Conservation (phyloP, 495 filamentous ascomycete species). For the Neurospora tetraspora region DNA sequence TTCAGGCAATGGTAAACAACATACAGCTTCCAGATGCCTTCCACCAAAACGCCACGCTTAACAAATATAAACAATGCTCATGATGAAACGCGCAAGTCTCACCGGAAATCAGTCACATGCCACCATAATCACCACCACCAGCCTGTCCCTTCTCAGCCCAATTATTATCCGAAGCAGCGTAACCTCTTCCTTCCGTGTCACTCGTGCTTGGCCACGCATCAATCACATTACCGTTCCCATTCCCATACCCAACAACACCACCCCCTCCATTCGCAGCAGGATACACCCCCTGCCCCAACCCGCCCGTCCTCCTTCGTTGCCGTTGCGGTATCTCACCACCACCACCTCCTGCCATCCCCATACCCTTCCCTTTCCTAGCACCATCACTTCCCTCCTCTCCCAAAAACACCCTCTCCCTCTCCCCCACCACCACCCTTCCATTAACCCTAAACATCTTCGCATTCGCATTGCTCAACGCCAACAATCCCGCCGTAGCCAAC, state of each 20-base stretch:
- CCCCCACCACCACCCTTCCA: conserved; percentile 14
- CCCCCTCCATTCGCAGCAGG: neutral
- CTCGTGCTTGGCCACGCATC: neutral
- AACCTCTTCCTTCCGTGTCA: neutral
- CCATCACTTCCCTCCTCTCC: neutral
- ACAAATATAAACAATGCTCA: neutral
- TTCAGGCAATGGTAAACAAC: neutral
- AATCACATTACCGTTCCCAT: neutral
- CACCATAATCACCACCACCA: neutral
- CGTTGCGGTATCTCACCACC: neutral
- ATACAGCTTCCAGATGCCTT: neutral
- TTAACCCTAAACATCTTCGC: conserved; percentile 31
- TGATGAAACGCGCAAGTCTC: neutral
- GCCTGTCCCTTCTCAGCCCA: neutral
- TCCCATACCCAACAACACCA: neutral
- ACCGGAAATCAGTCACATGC: neutral
- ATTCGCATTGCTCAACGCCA: conserved; percentile 42
- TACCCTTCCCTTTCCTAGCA: neutral
- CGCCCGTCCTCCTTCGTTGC: neutral
- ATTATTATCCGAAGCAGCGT: neutral
- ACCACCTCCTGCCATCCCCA: neutral
- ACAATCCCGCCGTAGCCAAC: conserved; percentile 35
- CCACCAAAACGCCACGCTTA: neutral
- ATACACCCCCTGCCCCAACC: neutral
- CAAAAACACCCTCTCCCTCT: neutral